Conservation (phyloP, 2,329 filamentous ascomycete species). For the Calonectria hawksworthii region DNA sequence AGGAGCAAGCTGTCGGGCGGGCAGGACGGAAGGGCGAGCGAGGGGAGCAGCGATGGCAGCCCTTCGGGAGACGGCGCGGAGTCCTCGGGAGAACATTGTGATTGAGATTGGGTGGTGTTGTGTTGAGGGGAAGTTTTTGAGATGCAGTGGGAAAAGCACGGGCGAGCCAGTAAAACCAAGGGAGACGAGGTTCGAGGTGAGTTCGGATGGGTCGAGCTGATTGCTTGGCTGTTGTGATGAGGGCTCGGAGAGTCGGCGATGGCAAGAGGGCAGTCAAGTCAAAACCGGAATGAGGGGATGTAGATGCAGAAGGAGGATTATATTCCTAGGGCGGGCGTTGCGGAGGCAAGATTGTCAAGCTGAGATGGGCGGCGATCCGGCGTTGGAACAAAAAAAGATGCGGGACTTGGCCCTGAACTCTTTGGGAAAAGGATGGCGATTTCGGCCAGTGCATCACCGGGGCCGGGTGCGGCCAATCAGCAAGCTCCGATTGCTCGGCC, state of each 20-base stretch:
- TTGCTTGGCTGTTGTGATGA: not conserved
- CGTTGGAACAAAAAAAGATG: constrained; percentile 47
- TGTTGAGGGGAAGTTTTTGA: constrained; percentile 7
- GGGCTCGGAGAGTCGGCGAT: constrained; percentile 1
- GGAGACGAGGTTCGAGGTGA: too few species aligned
- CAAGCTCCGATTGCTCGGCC: constrained; percentile 48
- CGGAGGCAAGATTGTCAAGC: constrained; percentile 40
- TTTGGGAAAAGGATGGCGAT: constrained; percentile 44
- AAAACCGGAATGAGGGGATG: not conserved
- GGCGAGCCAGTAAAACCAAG: constrained; percentile 3
- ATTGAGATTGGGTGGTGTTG: constrained; percentile 26
- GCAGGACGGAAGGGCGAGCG: constrained; percentile 52
- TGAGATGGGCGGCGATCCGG: constrained; percentile 36
- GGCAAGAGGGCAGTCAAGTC: not conserved
- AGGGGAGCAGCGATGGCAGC: constrained; percentile 57
- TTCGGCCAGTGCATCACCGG: constrained; percentile 46
- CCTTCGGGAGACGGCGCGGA: constrained; percentile 59
- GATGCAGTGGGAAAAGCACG: not conserved
- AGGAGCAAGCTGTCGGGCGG: constrained; percentile 58
- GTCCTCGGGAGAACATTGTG: constrained; percentile 64
- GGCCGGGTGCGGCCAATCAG: constrained; percentile 33
- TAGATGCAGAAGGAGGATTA: constrained; percentile 15
- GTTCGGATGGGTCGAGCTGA: too few species aligned
- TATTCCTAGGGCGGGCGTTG: constrained; percentile 21
- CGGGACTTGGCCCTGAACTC: constrained; percentile 41